Evolutionary conservation across 2,329 filamentous ascomycete genomes (phyloP), one percentile per base, ranked within the genome.

Genomic region (Corynespora cassiicola): DNA sequence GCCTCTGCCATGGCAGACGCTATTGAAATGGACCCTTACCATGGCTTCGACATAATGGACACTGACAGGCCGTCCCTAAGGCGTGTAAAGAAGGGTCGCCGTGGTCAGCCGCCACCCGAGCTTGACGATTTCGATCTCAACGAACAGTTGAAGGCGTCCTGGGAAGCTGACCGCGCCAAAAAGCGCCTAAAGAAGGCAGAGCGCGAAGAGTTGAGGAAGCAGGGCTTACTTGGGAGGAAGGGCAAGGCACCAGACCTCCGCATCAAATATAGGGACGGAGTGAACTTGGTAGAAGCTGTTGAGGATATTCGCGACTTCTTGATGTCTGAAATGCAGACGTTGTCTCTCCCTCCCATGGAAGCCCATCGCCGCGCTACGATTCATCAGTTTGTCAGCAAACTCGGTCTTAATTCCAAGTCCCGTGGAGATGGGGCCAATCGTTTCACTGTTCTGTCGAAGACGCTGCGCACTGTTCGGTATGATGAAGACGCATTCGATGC

Each of bases 1-100:
- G 81, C 80, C 5, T 73, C 73, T 29, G 71, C 75, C 11, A 75
- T 84, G 52, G 80, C 79, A 3, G 80, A 82, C 58, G 74, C 76
- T 1, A 68, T 84, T 2, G 79, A 83, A n/a, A 67, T 72, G 46
- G 77, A 81, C 49, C 78, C 80, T 39, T 75, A 84, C 39, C 82
- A 86, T 44, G 87, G 83, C 7, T 85, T 96, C 48, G 90, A 96
- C 58, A 75, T 95, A 28, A 92, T 94, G 85, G 88, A 95, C 57
- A 89, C 87, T 70, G 80, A 87, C 11, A 78, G 84, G 17, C 83
- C 85, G 1, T 89, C 83, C 36, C 65, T 90, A 5, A 79, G 76
- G 38, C 82, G 78, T 46, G 85, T 82, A 57, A 74, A 78, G 50
- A 89, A 87, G 64, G 82, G 81, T 27, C 75, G 77, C 10, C 79